Base-by-base conservation (phyloP, 768 basidiomycete species). In the Tulasnella sp. region DNA sequence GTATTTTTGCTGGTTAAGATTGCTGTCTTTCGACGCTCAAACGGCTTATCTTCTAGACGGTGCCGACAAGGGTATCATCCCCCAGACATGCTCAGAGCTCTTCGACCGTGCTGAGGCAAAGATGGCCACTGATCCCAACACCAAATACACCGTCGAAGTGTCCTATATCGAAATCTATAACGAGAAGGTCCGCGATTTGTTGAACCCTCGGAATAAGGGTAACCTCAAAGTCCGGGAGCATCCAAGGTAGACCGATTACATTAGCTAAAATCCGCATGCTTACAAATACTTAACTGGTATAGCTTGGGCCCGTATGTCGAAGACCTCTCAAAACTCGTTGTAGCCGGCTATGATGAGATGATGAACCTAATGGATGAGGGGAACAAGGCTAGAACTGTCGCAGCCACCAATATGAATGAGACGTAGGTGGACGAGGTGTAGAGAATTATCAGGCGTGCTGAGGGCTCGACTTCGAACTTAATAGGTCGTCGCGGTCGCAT, bases 301-400 rank as follows among this genome's bases (percentile, higher is more conserved):
- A 69, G 68, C 71, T 73, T 91, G 53, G 93, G 93, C 4, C 95
- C 96, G n/a, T 99, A 99, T 70, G 96, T 99, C 53, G 96, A 99
- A 73, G 92, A 95, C 74, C 77, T 99, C 60, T 92, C 90, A 67
- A 91, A 91, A 72, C 81, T 98, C 56, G 85, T 85, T 27, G 96
- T 98, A 47, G 84, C 80, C 68, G 86, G 78, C 70, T 98, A 94
- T 69, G 82, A 88, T 29, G 95, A 96, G 70, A 96, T 99, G 87
- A 95, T 96, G 87, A 91, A 86, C 4, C 85, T 99, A 69, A 98
- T 98, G 95, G 95, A 99, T 75, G 95, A 99, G 71, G 95, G 95
- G 41, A 99, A 97, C 73, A 97, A 98, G 75, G 94, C 96, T 53
- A 78, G 96, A 51, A 98, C 96, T 13, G 95, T 99, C 23, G 96